A percentile compares a stretch with the other conserved stretches of the same genome.
phyloP scores from a whole-genome alignment of 208 protist species.

The Wallacemonas rigidus region DNA sequence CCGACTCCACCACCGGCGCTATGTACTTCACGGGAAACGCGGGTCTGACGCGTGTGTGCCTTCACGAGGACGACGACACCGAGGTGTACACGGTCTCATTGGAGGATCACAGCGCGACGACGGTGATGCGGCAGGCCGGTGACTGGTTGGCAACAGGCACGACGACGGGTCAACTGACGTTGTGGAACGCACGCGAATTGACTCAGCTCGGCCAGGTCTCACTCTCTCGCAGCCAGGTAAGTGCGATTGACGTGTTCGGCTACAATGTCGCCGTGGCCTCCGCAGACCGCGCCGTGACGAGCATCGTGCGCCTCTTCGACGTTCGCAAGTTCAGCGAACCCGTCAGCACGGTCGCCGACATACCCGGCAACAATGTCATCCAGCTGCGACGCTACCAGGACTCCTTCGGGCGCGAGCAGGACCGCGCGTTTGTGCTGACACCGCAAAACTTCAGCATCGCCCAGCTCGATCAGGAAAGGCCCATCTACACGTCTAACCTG shows the following conservation, averaged over 20 bases:
- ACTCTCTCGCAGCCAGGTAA: conserved; percentile 63
- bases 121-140: conserved; percentile 67
- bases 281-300: conserved; percentile 64
- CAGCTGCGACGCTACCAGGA: conserved; percentile 81
- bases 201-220: conserved; percentile 40
- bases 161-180: conserved; percentile 55
- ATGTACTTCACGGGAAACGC: conserved; percentile 86
- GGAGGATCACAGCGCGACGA: conserved; percentile 32
- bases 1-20: conserved; percentile 53
- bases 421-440: conserved; percentile 74
- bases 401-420: conserved; percentile 49
- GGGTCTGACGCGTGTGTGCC: conserved; percentile 68
- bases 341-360: conserved; percentile 59
- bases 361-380: conserved; percentile 66
- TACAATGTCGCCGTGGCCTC: conserved; percentile 77
- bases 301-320: conserved; percentile 84
- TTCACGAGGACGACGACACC: conserved; percentile 44
- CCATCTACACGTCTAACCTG: conserved; percentile 57
- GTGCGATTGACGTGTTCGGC: conserved; percentile 78
- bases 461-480: conserved; percentile 68
- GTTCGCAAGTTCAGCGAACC: conserved; percentile 69
- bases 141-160: conserved; percentile 76
- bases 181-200: conserved; percentile 56
- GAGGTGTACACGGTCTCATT: conserved; percentile 55
- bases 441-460: conserved; percentile 77